Evolutionary conservation across 2,329 filamentous ascomycete genomes (phyloP).

Genomic region (Septoria linicola): DNA sequence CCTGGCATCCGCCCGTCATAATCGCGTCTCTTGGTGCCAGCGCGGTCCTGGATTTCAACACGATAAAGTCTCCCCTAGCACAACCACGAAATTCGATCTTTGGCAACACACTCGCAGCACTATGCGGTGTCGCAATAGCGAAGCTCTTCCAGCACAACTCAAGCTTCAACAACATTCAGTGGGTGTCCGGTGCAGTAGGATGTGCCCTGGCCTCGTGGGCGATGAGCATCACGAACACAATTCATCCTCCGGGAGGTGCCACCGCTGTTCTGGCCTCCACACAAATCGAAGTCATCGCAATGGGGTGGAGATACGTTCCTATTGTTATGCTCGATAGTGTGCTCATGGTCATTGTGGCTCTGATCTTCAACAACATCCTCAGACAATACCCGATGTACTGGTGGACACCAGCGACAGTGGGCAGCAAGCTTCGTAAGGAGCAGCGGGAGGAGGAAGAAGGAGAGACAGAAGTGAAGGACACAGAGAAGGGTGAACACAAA

Average conservation of each 20-base stretch:
- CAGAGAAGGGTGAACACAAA: slow-evolving; percentile 14
- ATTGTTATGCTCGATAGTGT: slow-evolving; percentile 44
- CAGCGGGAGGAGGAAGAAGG: slow-evolving; percentile 16
- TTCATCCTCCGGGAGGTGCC: slow-evolving; percentile 53
- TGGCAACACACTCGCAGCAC: slow-evolving; percentile 47
- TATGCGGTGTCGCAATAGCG: slow-evolving; percentile 46
- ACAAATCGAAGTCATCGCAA: slow-evolving; percentile 40
- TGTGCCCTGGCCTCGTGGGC: slow-evolving; percentile 46
- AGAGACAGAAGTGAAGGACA: slow-evolving; percentile 9
- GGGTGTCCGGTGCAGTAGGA: slow-evolving; percentile 47
- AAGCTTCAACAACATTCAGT: slow-evolving; percentile 41
- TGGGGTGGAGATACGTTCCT: slow-evolving; percentile 50
- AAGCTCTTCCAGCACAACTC: slow-evolving; percentile 47
- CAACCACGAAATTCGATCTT: slow-evolving; percentile 50
- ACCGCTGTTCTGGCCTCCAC: slow-evolving; percentile 49
- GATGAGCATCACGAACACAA: slow-evolving; percentile 50
- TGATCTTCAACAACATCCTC: slow-evolving; percentile 49
- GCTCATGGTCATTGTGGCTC: slow-evolving; percentile 45
- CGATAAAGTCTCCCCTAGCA: slow-evolving; percentile 47
- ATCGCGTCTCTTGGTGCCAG: slow-evolving; percentile 48
- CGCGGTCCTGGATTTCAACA: slow-evolving; percentile 50
- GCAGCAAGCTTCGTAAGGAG: slow-evolving; percentile 30
- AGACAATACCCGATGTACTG: slow-evolving; percentile 50
- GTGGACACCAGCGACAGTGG: slow-evolving; percentile 48
- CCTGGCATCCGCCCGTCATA: slow-evolving; percentile 44